Evolutionary conservation across 1,139 yeast species (phyloP).

Genomic region (Saccharomyces hybrid): DNA sequence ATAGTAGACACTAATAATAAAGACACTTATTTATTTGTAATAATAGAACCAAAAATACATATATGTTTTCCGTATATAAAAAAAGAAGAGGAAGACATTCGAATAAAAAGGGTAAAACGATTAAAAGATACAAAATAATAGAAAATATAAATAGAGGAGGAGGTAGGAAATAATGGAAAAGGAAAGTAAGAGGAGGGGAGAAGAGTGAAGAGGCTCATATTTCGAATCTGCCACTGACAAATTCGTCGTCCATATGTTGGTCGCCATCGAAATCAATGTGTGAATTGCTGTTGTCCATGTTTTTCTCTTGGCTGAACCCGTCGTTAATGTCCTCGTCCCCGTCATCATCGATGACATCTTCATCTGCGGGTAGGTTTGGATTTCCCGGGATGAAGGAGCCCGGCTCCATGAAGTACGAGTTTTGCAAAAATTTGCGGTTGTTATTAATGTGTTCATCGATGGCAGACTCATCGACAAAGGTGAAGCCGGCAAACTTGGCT

Average conservation of each 20-base stretch:
- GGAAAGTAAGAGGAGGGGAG: background rate
- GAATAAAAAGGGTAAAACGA: background rate
- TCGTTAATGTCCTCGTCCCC: conserved; percentile 48
- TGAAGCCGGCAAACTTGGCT: conserved; percentile 91
- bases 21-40: too few species aligned
- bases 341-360: conserved; percentile 71
- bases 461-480: conserved; percentile 88
- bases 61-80: background rate
- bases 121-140: background rate
- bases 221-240: conserved; percentile 85
- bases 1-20: too few species aligned
- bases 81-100: background rate
- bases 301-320: conserved; percentile 5
- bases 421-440: conserved; percentile 29
- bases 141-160: background rate
- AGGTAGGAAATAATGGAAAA: background rate
- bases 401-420: conserved; percentile 38
- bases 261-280: conserved; percentile 29
- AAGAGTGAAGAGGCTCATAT: conserved; percentile 34
- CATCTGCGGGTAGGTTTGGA: conserved; percentile 73
- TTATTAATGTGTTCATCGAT: conserved; percentile 70
- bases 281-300: conserved; percentile 7
- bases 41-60: background rate
- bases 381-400: conserved; percentile 74
- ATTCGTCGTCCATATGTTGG: conserved; percentile 56